phyloP scores from a whole-genome alignment of 2,329 filamentous ascomycete species.

The Karstenula rhodostoma region DNA sequence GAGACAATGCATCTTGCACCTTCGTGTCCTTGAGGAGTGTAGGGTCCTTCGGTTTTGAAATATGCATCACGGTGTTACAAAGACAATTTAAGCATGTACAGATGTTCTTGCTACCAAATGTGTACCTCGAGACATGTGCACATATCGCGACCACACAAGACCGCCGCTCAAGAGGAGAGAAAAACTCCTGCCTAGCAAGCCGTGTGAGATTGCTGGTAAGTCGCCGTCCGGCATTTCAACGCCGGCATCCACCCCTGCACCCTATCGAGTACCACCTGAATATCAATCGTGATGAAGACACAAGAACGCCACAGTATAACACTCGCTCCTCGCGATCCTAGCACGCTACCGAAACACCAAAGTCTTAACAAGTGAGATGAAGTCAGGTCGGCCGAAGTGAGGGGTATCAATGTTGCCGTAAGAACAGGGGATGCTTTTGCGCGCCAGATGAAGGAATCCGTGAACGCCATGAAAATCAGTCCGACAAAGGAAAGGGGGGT shows the following conservation, averaged over 20 bases:
- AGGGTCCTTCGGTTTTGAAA: no score
- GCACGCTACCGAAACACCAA: background rate
- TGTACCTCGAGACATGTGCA: background rate
- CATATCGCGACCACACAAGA: background rate
- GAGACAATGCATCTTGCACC: background rate
- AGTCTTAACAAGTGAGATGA: background rate
- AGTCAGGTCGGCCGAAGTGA: background rate
- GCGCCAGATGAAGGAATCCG: background rate
- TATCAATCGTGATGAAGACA: background rate
- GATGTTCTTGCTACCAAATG: background rate
- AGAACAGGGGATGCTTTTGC: background rate
- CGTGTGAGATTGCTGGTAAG: background rate
- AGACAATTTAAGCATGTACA: background rate
- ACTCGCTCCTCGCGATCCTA: background rate
- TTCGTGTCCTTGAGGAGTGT: no score
- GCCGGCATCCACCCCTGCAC: background rate
- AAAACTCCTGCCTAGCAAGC: background rate
- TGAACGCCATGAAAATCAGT: background rate
- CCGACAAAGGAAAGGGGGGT: conserved; percentile 1
- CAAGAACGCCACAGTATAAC: background rate
- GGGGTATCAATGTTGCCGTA: conserved; percentile 4
- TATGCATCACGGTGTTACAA: no score
- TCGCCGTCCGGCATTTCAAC: background rate
- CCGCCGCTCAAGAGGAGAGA: background rate
- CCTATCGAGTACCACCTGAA: background rate